These are phyloP conservation scores for Magnolia changhungtana DNA, from an alignment of 164 flowering plant genomes.

Conservation along the genomic window DNA sequence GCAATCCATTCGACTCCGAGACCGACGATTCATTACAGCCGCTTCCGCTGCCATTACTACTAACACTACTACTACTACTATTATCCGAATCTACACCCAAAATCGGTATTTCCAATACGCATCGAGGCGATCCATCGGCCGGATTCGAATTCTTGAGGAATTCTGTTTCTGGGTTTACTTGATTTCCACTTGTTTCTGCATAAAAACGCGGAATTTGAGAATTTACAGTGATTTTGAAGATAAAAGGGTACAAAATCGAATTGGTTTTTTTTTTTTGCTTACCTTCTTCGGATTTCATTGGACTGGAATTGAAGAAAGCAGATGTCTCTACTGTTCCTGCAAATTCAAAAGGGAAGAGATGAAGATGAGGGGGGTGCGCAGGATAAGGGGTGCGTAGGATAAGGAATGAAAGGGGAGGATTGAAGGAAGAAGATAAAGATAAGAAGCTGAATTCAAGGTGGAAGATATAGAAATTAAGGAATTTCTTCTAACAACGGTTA, in stretches of 20 bases:
- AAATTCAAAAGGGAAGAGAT: neutral
- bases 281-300: neutral
- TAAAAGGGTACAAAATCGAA: neutral
- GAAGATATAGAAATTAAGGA: neutral
- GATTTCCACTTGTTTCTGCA: neutral
- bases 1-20: constrained; percentile 24
- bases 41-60: neutral
- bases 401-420: neutral
- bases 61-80: constrained; percentile 34
- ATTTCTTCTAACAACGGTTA: constrained; percentile 4
- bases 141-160: neutral
- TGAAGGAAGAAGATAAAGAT: neutral
- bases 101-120: constrained; percentile 50
- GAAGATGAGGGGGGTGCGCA: neutral
- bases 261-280: neutral
- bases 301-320: neutral
- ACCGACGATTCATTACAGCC: constrained; percentile 3
- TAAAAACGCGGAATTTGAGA: neutral
- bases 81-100: constrained; percentile 39
- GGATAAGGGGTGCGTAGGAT: neutral
- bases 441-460: neutral
- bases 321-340: neutral
- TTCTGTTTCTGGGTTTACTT: constrained; percentile 3
- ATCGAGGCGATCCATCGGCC: constrained; percentile 43
- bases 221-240: neutral